Base-by-base conservation (phyloP, 2,329 filamentous ascomycete genomes). In the Dothiorella sarmentorum region DNA sequence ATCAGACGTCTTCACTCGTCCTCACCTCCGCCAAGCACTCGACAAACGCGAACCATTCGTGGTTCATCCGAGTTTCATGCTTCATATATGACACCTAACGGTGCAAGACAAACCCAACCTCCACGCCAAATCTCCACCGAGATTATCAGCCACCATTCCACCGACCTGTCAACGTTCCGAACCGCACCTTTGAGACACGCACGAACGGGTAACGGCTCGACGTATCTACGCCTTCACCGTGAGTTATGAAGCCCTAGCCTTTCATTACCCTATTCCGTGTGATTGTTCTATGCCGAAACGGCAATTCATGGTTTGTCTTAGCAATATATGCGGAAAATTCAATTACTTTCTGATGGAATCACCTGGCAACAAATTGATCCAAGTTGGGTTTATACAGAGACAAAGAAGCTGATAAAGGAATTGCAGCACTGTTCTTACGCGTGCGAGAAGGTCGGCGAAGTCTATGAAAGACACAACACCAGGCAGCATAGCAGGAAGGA, bases 221-320 rank as follows among this genome's bases (percentile, higher is more conserved):
- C n/a, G n/a, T n/a, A n/a, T n/a, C 37, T 18, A 9, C 22, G n/a
- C 5, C 22, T n/a, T 43, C 31, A 1, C 18, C 3, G 47, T 52
- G 38, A 52, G 47, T 38, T 10, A 47, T 17, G 9, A 13, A 26
- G 13, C 47, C 7, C 11, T n/a, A 20, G 11, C 17, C 17, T n/a
- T n/a, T n/a, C n/a, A 37, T 37, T 15, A 9, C 6, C 13, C 7
- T 11, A 3, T 20, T 22, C 49, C 43, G 13, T 13, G 15, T 53
- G 49, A 40, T 53, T 31, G 40, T 40, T 13, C 7, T 4, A 18
- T 53, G 35, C 35, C 35, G 49, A 20, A 5, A 53, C 17, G 49
- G 22, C 35, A 53, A 20, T 53, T 53, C 49, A 53, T 53, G 33
- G 49, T 42, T 52, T 40, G 49, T 40, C 49, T 27, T 26, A 53